Evolutionary conservation across 306 rosid genomes (phyloP).

Genomic region (Quercus alba): DNA sequence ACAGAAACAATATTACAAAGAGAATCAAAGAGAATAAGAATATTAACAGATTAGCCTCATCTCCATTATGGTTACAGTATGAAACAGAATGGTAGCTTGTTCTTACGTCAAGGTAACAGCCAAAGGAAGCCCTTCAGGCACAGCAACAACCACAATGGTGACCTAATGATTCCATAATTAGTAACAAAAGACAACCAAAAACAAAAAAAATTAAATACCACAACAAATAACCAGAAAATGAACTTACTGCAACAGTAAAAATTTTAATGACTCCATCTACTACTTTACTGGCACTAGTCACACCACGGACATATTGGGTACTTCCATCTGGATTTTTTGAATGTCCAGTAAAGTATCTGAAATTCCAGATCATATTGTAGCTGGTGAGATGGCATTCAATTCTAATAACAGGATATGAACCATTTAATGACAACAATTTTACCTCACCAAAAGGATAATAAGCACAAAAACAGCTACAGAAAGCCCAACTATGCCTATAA

Average conservation of each 20-base stretch:
- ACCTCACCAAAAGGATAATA: conserved; percentile 82
- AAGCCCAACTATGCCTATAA: conserved; percentile 94
- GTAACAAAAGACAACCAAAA: conserved; percentile 13
- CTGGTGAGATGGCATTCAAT: conserved; percentile 15
- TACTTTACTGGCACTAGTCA: conserved; percentile 50
- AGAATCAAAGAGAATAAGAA: conserved; percentile 21
- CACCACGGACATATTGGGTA: conserved; percentile 41
- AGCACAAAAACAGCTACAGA: conserved; percentile 78
- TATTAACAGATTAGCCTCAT: not conserved
- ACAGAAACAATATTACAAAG: conserved; percentile 18
- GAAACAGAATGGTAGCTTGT: conserved; percentile 14
- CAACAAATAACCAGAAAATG: conserved; percentile 17
- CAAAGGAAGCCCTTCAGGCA: conserved; percentile 97
- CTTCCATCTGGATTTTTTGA: conserved; percentile 46
- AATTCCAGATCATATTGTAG: conserved; percentile 25
- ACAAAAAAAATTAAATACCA: not conserved
- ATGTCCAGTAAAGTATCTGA: conserved; percentile 79
- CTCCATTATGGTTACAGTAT: conserved; percentile 2
- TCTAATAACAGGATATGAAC: conserved; percentile 1
- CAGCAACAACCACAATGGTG: conserved; percentile 98
- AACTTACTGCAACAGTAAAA: conserved; percentile 91
- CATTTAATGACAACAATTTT: conserved; percentile 14
- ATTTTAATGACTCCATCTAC: conserved; percentile 72
- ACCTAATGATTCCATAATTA: conserved; percentile 63
- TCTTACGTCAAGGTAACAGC: conserved; percentile 97